Evolutionary conservation across 2,329 filamentous ascomycete species (phyloP).

Genomic region (Pestalotiopsis sp.): DNA sequence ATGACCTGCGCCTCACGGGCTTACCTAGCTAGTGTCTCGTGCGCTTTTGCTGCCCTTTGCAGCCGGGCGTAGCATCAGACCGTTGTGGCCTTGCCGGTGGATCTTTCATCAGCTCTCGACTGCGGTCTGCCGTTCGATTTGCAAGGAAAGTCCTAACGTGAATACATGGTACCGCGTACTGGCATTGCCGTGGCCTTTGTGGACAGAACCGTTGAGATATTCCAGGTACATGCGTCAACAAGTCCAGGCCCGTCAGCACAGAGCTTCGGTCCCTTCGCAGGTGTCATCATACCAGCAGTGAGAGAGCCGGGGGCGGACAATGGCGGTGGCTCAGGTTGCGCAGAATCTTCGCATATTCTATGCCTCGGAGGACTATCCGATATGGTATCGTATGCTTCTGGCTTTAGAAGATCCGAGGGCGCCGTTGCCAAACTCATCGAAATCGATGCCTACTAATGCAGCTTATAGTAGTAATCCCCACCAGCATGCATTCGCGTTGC

Average conservation of each 20-base stretch:
- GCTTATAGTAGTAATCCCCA: slow-evolving; percentile 9
- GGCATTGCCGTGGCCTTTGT: not conserved
- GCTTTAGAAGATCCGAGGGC: not conserved
- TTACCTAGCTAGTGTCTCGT: not conserved
- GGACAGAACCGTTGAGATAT: not conserved
- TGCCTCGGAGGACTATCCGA: not conserved
- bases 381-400: not conserved
- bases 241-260: not conserved
- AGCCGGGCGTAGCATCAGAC: not conserved
- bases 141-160: not conserved
- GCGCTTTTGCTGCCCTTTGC: not conserved
- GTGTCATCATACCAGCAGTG: not conserved
- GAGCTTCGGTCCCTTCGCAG: not conserved
- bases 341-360: not conserved
- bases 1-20: not conserved
- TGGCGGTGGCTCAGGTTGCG: slow-evolving; percentile 3
- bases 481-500: slow-evolving; percentile 9
- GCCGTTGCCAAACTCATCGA: not conserved
- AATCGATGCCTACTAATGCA: slow-evolving; percentile 1
- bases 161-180: not conserved
- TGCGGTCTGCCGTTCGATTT: not conserved
- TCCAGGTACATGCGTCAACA: slow-evolving; percentile 12
- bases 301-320: not conserved
- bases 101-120: not conserved
- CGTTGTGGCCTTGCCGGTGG: not conserved